phyloP scores from a whole-genome alignment of 2,329 filamentous ascomycete species.

The Penicillium sp. region DNA sequence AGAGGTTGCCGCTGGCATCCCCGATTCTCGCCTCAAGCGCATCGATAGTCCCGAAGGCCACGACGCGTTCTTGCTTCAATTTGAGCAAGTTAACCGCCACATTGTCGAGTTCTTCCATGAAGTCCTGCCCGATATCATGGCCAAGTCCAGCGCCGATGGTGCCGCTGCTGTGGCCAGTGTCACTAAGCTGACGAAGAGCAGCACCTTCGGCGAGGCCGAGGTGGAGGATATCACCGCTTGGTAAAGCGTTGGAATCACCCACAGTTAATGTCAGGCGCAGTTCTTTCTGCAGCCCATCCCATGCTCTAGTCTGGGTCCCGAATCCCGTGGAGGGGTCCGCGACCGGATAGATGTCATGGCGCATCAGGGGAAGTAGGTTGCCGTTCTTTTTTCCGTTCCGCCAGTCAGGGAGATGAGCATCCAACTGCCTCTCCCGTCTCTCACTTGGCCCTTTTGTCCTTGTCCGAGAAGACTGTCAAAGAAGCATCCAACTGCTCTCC shows the following conservation, averaged over 20 bases:
- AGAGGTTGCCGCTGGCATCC: conserved; percentile 80
- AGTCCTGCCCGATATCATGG: conserved; percentile 86
- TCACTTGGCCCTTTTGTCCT: conserved; percentile 20
- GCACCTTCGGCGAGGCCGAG: conserved; percentile 92
- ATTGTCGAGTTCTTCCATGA: conserved; percentile 80
- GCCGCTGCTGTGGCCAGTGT: conserved; percentile 53
- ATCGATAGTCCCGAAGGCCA: conserved; percentile 96
- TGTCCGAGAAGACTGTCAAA: conserved; percentile 39
- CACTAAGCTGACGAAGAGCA: conserved; percentile 73
- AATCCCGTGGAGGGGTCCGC: neutral
- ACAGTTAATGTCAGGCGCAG: conserved; percentile 29
- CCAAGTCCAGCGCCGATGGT: conserved; percentile 53
- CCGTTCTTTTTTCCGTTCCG: conserved; percentile 37
- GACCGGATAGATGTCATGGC: conserved; percentile 19
- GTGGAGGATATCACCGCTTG: conserved; percentile 95
- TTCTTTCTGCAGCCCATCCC: conserved; percentile 23
- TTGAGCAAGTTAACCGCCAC: conserved; percentile 92
- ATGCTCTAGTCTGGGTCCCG: conserved; percentile 19
- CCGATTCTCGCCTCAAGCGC: conserved; percentile 72
- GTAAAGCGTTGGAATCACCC: conserved; percentile 51
- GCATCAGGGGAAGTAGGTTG: conserved; percentile 35
- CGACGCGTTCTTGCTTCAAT: conserved; percentile 93
- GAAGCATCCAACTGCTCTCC: conserved; percentile 48
- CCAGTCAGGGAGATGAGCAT: conserved; percentile 44
- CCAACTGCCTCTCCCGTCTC: conserved; percentile 43